Evolutionary conservation across 139 green algal species (phyloP).

Genomic region (Penium margaritaceum): DNA sequence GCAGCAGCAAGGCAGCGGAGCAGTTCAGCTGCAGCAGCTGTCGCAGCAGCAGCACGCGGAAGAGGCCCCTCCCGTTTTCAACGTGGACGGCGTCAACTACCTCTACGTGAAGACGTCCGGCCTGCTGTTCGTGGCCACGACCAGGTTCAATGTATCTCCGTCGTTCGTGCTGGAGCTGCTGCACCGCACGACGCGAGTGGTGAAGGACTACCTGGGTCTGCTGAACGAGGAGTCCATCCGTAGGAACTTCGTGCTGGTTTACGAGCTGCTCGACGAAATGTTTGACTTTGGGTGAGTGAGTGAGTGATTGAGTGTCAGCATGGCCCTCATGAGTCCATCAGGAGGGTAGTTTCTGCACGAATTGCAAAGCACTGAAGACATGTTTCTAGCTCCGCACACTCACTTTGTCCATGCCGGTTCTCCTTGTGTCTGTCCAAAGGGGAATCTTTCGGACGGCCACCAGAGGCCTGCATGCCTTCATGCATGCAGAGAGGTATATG

Average conservation of each 20-base stretch:
- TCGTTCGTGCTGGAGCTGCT: constrained; percentile 86
- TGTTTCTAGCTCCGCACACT: no score
- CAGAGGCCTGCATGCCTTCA: no score
- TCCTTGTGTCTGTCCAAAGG: no score
- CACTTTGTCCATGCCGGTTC: no score
- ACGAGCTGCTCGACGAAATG: constrained; percentile 94
- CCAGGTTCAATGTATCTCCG: constrained; percentile 76
- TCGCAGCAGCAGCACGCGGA: constrained; percentile 28
- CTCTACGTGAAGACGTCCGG: constrained; percentile 72
- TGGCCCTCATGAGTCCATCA: no score
- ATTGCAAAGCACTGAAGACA: no score
- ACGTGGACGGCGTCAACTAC: constrained; percentile 89
- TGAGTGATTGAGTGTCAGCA: no score
- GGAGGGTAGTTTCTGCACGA: no score
- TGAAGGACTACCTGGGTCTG: constrained; percentile 84
- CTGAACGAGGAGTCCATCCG: constrained; percentile 85
- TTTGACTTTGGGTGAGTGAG: constrained; percentile 34
- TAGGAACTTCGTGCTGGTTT: constrained; percentile 91
- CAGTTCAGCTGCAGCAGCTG: no score
- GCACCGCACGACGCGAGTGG: constrained; percentile 71
- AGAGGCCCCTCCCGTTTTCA: constrained; percentile 82
- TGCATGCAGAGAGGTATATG: no score
- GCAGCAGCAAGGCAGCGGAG: no score
- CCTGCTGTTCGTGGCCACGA: constrained; percentile 81
- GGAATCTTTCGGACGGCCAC: no score